Conservation (phyloP, 2,329 filamentous ascomycete species). For the Aspergillus costaricaensis region DNA sequence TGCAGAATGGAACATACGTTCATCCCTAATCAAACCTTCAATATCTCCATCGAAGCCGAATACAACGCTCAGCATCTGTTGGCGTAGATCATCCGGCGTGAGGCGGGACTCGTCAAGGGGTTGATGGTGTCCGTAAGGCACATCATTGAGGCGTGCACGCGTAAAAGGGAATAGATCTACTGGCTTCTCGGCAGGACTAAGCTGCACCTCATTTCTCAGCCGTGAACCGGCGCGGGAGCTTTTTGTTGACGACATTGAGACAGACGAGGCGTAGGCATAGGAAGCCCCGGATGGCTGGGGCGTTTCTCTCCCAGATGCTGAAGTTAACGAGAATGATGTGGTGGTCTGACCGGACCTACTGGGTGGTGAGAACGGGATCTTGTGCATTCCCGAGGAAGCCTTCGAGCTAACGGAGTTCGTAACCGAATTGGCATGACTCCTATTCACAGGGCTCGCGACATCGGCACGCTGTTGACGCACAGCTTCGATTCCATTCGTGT, state of each 20-base stretch:
- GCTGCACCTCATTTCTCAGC: constrained; percentile 75
- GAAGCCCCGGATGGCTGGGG: constrained; percentile 46
- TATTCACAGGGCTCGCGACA: constrained; percentile 67
- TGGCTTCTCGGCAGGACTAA: constrained; percentile 73
- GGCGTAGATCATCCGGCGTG: constrained; percentile 75
- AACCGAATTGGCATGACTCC: constrained; percentile 62
- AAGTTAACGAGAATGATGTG: constrained; percentile 49
- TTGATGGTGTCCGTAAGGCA: constrained; percentile 74
- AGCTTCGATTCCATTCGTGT: constrained; percentile 65
- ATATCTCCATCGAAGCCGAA: constrained; percentile 94
- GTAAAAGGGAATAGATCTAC: constrained; percentile 86
- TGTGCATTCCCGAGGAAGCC: constrained; percentile 52
- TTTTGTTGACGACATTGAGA: constrained; percentile 52
- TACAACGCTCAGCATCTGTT: constrained; percentile 88
- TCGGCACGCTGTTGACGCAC: constrained; percentile 64
- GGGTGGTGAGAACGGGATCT: constrained; percentile 44
- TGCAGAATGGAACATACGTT: constrained; percentile 53
- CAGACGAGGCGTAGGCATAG: constrained; percentile 42
- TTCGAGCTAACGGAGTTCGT: constrained; percentile 63
- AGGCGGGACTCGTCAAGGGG: constrained; percentile 59
- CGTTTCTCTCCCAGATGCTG: constrained; percentile 36
- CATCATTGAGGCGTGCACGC: constrained; percentile 75
- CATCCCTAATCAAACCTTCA: constrained; percentile 77
- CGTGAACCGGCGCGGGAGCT: constrained; percentile 60
- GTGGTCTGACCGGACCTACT: constrained; percentile 46